Evolutionary conservation across 768 basidiomycete species (phyloP), one percentile per base, ranked within the genome.

Genomic region (Serendipita sp.): DNA sequence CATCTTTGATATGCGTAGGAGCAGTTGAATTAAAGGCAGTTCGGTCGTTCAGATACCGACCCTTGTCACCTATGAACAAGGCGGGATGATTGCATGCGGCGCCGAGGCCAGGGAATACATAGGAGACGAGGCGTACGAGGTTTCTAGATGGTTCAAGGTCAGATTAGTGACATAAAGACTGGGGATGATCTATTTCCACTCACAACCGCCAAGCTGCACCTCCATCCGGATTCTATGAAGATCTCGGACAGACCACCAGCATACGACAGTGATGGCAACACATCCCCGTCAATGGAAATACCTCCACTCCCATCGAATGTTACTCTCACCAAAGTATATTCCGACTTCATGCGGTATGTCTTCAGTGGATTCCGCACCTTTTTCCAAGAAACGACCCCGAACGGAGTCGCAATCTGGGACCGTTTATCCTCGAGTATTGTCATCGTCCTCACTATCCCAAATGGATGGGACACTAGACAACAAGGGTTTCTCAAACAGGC

Each of bases 161-260:
- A 28, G 48, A 11, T 32, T n/a, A 8, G 32, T n/a, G 8, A 10
- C 3, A 10, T 35, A 3, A 10, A 23, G 35, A 23, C 3, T 28
- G 16, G 18, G 56, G 8, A 32, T 51, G 5, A 5, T 18, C 18
- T 52, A 32, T 10, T n/a, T 7, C n/a, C 8, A 52, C 56, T 36
- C 11, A 60, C 23, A 8, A 4, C 10, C 10, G 10, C 35, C 10
- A 56, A 56, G 38, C 65, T 65, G 10, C 65, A 65, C 41, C 35
- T 65, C 13, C 65, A 65, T 46, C 65, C 65, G 18, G 44, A 56
- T 16, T 28, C 64, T 34, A 65, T 65, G 64, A 18, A 30, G 32
- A 52, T 52, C 8, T 52, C 48, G 18, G 48, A 52, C 16, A 10
- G n/a, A n/a, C 48, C 48, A 23, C 48, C 48, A 16, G 5, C 48